Conservation (phyloP, 1,284 basidiomycete species). For the Ganoderma resinaceum region DNA sequence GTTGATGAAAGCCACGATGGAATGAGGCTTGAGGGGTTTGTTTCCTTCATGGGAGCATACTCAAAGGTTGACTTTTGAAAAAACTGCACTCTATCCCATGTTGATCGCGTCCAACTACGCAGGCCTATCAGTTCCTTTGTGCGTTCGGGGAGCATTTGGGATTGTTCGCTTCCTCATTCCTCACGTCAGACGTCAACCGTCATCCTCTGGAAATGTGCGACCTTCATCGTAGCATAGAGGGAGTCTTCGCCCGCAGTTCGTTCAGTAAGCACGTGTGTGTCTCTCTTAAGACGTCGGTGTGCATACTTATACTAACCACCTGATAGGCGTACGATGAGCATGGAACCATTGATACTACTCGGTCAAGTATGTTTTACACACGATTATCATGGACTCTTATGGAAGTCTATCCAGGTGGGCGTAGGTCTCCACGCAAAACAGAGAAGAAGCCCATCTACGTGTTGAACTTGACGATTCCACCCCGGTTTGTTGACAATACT, state of each 20-base stretch:
- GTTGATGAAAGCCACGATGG: constrained; percentile 58
- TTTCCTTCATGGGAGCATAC: constrained; percentile 77
- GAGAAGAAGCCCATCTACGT: constrained; percentile 86
- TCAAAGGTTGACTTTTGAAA: constrained; percentile 62
- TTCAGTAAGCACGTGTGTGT: constrained; percentile 70
- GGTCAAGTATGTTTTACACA: constrained; percentile 24
- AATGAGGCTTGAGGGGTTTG: constrained; percentile 76
- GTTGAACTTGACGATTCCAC: constrained; percentile 73
- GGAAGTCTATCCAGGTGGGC: constrained; percentile 37
- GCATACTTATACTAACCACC: background rate
- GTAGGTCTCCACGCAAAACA: constrained; percentile 76
- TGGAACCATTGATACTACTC: constrained; percentile 54
- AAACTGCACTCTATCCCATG: background rate
- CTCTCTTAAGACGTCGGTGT: background rate
- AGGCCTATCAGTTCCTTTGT: constrained; percentile 90
- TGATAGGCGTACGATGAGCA: constrained; percentile 68
- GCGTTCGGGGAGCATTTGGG: constrained; percentile 33
- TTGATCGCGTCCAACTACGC: background rate
- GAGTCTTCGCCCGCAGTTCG: constrained; percentile 68
- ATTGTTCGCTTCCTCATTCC: background rate
- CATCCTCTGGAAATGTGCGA: constrained; percentile 75
- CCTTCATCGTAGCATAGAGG: constrained; percentile 74
- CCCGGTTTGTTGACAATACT: constrained; percentile 74
- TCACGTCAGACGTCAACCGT: constrained; percentile 76
- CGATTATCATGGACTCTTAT: background rate